A percentile compares a stretch with the other conserved stretches of the same genome.
phyloP scores from a whole-genome alignment of 192 early-diverging fungal species.

The Podila verticillata region DNA sequence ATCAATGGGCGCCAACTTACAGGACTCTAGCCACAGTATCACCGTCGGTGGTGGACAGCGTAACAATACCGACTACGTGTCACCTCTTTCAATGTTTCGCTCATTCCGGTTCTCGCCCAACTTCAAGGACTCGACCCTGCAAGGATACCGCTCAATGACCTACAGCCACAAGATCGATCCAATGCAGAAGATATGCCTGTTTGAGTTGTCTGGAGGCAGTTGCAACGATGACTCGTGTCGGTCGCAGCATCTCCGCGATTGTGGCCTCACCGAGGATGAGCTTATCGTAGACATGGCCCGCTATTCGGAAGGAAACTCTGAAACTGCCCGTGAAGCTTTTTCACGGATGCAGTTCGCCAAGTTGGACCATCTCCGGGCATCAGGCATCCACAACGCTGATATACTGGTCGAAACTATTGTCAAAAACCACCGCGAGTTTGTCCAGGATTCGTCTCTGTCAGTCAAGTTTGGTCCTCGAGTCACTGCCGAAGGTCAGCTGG shows the following conservation, averaged over 20 bases:
- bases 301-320: conserved; percentile 30
- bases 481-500: background rate
- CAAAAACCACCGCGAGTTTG: conserved; percentile 27
- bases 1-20: too few species aligned
- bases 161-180: conserved; percentile 48
- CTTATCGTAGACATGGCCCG: conserved; percentile 45
- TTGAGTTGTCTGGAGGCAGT: conserved; percentile 37
- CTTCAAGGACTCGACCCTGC: background rate
- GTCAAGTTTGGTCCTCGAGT: conserved; percentile 42
- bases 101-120: conserved; percentile 30
- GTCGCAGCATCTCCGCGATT: conserved; percentile 39
- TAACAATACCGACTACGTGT: conserved; percentile 12
- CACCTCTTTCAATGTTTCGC: conserved; percentile 34
- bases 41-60: background rate
- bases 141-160: conserved; percentile 32
- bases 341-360: conserved; percentile 33
- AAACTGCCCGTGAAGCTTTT: conserved; percentile 21
- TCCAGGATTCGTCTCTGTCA: conserved; percentile 9
- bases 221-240: conserved; percentile 43
- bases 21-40: too few species aligned
- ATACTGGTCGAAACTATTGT: conserved; percentile 33
- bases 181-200: conserved; percentile 32
- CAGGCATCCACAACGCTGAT: conserved; percentile 37
- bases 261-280: conserved; percentile 32
- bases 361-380: conserved; percentile 35